Evolutionary conservation across 768 basidiomycete genomes (phyloP), one percentile per base, ranked within the genome.

Genomic region (Boletus pseudo-olivaceus): DNA sequence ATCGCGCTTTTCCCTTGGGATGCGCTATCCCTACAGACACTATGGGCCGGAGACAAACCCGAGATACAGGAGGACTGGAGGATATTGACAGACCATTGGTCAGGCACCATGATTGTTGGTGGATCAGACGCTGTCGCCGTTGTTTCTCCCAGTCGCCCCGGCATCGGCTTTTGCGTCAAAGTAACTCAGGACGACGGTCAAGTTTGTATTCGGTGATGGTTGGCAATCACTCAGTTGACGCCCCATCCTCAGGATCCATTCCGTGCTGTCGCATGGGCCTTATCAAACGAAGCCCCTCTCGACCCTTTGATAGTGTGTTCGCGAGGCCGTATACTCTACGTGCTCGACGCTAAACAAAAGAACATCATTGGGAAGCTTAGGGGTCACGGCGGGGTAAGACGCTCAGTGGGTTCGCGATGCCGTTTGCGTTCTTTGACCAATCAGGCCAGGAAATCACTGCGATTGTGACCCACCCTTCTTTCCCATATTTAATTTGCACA

Each of bases 381-480:
- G 37, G 88, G 87, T 3, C 88, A 90, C 65, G 88, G 88, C 20
- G 85, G 84, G 35, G 88, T 88, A 71, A 72, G 82, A 70, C 40
- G 4, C 44, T n/a, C 45, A 30, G 42, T 44, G 23, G 12, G 6
- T 33, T 49, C n/a, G 14, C 11, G 40, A 43, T 40, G 30, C n/a
- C 20, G 4, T 27, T 12, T 33, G 42, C 41, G 5, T 38, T 48
- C 33, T 15, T 58, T 63, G 61, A 58, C 40, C 38, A 39, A 15
- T 44, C 83, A 80, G 70, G 75, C 27, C 35, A 70, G 69, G 67
- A 70, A 47, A 89, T 92, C 54, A 89, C 85, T 0, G 84, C 84
- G 9, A 79, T 92, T 7, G 78, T 74, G 0, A 82, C 85, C 7
- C 85, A 90, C 65, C 86, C 84, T 6, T 72, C 61, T 0, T 73